These are phyloP conservation scores for Dothideomycetes sp. DNA, from an alignment of 2,329 filamentous ascomycete genomes.

Conservation along the genomic window DNA sequence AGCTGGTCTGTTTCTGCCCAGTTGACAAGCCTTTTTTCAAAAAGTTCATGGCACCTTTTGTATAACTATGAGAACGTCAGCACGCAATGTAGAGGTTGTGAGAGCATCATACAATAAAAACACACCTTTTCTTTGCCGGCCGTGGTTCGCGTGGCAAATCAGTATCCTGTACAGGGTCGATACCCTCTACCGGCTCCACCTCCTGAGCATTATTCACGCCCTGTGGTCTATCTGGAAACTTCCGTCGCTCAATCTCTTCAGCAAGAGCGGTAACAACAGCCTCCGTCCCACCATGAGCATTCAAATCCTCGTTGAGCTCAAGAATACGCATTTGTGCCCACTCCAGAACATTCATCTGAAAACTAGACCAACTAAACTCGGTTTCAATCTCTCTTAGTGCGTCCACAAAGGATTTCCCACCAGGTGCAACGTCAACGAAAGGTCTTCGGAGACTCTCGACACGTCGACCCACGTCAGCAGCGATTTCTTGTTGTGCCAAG, in stretches of 20 bases:
- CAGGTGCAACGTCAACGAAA: background rate
- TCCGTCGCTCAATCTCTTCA: constrained; percentile 16
- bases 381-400: constrained; percentile 30
- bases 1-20: too few species aligned
- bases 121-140: too few species aligned
- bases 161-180: too few species aligned
- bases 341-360: constrained; percentile 31
- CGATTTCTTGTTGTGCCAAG: background rate
- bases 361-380: constrained; percentile 39
- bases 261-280: constrained; percentile 24
- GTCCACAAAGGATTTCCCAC: background rate
- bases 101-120: too few species aligned
- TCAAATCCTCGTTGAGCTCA: constrained; percentile 35
- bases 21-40: too few species aligned
- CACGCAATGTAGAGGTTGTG: too few species aligned
- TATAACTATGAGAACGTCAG: too few species aligned
- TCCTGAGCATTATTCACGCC: too few species aligned
- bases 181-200: too few species aligned
- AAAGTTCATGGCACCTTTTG: too few species aligned
- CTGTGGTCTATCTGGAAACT: too few species aligned
- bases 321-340: constrained; percentile 36
- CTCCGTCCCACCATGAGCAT: constrained; percentile 30
- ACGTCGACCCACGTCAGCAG: background rate
- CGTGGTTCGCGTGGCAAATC: too few species aligned
- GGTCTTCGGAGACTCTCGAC: background rate